Base-by-base conservation (phyloP, 345 rosid species). In the Turnera subulata region DNA sequence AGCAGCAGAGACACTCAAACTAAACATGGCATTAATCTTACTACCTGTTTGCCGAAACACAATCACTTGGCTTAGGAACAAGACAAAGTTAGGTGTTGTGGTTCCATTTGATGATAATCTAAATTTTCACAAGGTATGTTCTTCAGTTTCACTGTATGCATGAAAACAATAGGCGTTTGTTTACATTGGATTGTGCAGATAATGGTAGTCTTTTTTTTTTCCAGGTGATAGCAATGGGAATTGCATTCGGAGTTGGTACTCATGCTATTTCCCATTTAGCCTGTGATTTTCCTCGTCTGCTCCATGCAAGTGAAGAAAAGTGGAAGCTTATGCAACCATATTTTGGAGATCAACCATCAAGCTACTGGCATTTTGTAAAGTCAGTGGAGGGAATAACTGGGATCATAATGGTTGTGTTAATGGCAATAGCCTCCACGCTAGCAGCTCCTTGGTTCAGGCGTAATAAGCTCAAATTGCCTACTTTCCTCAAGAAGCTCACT, bases 51-150 rank as follows among this genome's bases (percentile, higher is more conserved):
- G 91, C 45, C 71, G 91, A 51, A 84, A 88, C 74, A 84, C 96
- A 20, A 67, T 88, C 72, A 88, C 96, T 40, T 84, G 89, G 91
- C 83, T 88, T 42, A 76, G 96, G 76, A 82, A 81, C 62, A 82
- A 79, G 63, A 81, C 91, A 39, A 79, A 69, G 66, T 55, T 84
- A 51, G 83, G 89, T n/a, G 55, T n/a, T 46, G 82, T 38, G 29
- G 85, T 88, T 59, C 96, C 96, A n/a, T 88, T 88, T 57, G 89
- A 88, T 60, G 96, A 88, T 78, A 81, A 81, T 59, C 80, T 88
- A 57, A 88, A 88, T 78, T 88, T 88, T 74, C 96, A 88, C 80
- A 79, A 82, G 89, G 95, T 87, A 68, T 26, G 13, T 13, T 0
- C 15, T 19, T 16, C 11, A 6, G 26, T 0, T 6, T 7, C 25